Evolutionary conservation across 345 rosid species (phyloP), one percentile per base, ranked within the genome.

Genomic region (Triadica sebifera): DNA sequence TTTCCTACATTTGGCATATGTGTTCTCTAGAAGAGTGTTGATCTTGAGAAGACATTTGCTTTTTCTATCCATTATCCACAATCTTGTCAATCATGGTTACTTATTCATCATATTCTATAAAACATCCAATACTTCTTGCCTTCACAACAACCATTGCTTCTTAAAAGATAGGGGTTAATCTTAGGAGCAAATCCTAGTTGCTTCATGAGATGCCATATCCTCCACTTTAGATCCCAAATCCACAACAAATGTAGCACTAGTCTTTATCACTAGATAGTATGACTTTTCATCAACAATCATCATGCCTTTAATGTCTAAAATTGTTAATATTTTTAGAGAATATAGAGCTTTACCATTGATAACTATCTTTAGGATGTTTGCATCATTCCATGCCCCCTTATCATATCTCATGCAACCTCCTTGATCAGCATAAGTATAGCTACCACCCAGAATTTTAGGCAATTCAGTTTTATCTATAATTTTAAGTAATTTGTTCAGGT

Each of bases 211-310:
- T 75, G 75, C 74, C 71, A 84, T 76, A 75, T 88, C 97, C 80
- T 94, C 97, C 74, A 86, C 81, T 74, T 94, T 97, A 74, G 98
- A 92, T 75, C 97, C 89, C 57, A 97, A 91, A 80, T 92, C 98
- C 0, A 88, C 90, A 60, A 92, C 83, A 51, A 95, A 91, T 77
- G 93, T 89, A 71, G 91, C 93, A 75, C 93, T 85, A 47, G 78
- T 84, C 86, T 85, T 91, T 67, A 84, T 74, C 89, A 79, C 78
- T 20, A 84, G 71, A 84, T 75, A 80, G 43, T 69, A 66, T 79
- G 90, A 85, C 81, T 85, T 92, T 65, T 89, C 81, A 46, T 64
- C 64, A 47, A 84, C 80, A 77, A 82, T 81, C 76, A 89, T 70
- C 78, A 77, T 84, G 20, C 83, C 87, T 12, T 83, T 89, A 70